These are phyloP conservation scores for Secale cereale DNA, from an alignment of 176 grass and related monocot genomes.

Conservation along the genomic window DNA sequence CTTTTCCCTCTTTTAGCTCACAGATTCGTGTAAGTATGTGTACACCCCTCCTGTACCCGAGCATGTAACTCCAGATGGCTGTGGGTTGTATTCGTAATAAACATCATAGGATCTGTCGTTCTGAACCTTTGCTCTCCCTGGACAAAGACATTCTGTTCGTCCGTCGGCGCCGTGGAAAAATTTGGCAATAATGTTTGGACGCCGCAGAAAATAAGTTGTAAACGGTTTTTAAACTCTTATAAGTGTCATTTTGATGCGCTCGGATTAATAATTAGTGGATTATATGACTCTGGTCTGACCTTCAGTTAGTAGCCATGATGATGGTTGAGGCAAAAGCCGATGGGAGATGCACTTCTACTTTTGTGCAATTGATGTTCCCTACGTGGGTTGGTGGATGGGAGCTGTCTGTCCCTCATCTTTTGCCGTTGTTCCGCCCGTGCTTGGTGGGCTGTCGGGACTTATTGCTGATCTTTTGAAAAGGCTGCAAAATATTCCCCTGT, in stretches of 20 bases:
- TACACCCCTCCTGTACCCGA: constrained; percentile 27
- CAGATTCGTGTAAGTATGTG: constrained; percentile 37
- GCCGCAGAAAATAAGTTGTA: neutral
- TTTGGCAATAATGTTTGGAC: neutral
- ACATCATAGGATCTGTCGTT: neutral
- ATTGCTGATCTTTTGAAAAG: neutral
- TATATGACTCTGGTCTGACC: neutral
- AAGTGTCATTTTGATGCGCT: neutral
- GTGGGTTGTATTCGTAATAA: constrained; percentile 25
- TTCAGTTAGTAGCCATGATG: neutral
- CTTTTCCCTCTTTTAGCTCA: neutral
- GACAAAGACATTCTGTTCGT: neutral
- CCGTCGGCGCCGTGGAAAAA: neutral
- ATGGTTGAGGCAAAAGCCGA: neutral
- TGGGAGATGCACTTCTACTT: neutral
- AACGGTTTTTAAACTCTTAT: neutral
- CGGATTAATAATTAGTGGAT: neutral
- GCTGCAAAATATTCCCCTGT: neutral
- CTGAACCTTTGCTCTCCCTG: neutral
- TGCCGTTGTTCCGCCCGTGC: neutral
- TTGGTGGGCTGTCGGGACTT: neutral
- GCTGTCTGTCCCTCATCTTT: neutral
- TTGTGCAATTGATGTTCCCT: neutral
- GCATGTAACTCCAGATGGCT: constrained; percentile 43
- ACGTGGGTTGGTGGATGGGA: neutral